phyloP scores from a whole-genome alignment of 768 basidiomycete species.

The Mycena leptocephala region DNA sequence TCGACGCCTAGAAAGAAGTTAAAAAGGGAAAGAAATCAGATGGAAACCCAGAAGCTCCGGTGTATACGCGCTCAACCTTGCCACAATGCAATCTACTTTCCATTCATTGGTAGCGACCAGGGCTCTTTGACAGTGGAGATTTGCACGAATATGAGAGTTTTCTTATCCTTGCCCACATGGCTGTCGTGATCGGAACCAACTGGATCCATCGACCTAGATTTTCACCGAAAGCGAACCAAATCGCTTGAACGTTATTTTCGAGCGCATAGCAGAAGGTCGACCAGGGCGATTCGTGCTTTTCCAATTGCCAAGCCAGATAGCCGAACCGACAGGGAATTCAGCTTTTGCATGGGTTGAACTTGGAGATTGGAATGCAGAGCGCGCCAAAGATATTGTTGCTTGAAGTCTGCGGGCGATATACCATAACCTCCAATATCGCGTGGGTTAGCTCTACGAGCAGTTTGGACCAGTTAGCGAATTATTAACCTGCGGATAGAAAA shows the following conservation, averaged over 20 bases:
- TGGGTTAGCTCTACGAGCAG: background rate
- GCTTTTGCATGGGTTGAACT: conserved; percentile 38
- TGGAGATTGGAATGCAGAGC: conserved; percentile 54
- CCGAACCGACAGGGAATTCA: conserved; percentile 79
- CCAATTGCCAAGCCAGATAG: conserved; percentile 81
- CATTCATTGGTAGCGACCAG: conserved; percentile 73
- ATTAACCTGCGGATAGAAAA: conserved; percentile 79
- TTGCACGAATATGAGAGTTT: conserved; percentile 77
- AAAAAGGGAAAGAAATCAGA: conserved; percentile 6
- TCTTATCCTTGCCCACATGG: conserved; percentile 54
- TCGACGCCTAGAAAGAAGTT: conserved; percentile 71
- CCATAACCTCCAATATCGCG: conserved; percentile 60
- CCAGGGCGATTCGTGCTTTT: conserved; percentile 57
- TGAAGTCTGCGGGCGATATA: conserved; percentile 57
- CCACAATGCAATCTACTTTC: conserved; percentile 83
- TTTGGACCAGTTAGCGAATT: background rate
- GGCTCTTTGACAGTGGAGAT: conserved; percentile 76
- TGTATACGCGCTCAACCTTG: conserved; percentile 69
- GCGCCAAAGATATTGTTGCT: conserved; percentile 70
- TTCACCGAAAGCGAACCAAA: conserved; percentile 87
- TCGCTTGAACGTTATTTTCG: conserved; percentile 69
- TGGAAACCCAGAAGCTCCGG: background rate
- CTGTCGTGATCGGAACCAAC: conserved; percentile 69
- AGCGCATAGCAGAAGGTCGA: conserved; percentile 66
- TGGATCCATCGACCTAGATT: conserved; percentile 74